Percentiles rank a stretch among this genome's conserved stretches.
Evolutionary conservation across 208 protist genomes (phyloP).

Genomic region (Trypanosoma caninum): DNA sequence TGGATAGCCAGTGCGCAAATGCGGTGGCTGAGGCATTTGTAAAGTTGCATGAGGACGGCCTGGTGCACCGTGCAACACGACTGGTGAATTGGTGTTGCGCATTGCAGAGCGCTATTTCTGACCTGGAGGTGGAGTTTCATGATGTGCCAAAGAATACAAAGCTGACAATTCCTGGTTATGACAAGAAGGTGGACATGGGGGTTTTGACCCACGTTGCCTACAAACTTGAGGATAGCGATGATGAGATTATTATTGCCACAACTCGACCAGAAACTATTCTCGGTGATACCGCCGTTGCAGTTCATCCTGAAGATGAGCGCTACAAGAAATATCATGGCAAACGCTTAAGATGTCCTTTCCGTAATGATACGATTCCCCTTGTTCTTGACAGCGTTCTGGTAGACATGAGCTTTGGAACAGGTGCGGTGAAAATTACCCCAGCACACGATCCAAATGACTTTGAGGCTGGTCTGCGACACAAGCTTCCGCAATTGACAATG

Average conservation of each 20-base stretch:
- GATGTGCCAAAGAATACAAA: conserved; percentile 82
- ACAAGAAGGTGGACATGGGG: conserved; percentile 94
- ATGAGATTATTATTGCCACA: conserved; percentile 96
- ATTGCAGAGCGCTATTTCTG: conserved; percentile 99
- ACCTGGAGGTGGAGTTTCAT: conserved; percentile 98
- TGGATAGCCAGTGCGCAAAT: conserved; percentile 93
- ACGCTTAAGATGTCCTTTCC: conserved; percentile 95
- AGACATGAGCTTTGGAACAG: conserved; percentile 98
- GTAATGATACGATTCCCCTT: conserved; percentile 94
- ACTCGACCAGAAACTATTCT: conserved; percentile 99
- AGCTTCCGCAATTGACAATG: conserved; percentile 94
- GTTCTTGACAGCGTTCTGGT: conserved; percentile 96
- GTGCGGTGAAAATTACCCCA: conserved; percentile 98
- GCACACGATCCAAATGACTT: conserved; percentile 99
- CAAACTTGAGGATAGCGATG: conserved; percentile 84
- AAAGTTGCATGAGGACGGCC: conserved; percentile 93
- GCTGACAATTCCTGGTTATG: conserved; percentile 88
- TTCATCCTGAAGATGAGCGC: conserved; percentile 97
- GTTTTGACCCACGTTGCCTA: conserved; percentile 95
- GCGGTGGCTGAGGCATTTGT: conserved; percentile 98
- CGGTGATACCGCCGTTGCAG: conserved; percentile 97
- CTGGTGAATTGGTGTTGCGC: conserved; percentile 99
- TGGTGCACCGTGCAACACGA: conserved; percentile 97
- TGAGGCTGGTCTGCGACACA: conserved; percentile 95
- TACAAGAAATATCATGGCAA: conserved; percentile 97